Conservation (phyloP, 345 rosid genomes). For the Gossypium herbaceum region DNA sequence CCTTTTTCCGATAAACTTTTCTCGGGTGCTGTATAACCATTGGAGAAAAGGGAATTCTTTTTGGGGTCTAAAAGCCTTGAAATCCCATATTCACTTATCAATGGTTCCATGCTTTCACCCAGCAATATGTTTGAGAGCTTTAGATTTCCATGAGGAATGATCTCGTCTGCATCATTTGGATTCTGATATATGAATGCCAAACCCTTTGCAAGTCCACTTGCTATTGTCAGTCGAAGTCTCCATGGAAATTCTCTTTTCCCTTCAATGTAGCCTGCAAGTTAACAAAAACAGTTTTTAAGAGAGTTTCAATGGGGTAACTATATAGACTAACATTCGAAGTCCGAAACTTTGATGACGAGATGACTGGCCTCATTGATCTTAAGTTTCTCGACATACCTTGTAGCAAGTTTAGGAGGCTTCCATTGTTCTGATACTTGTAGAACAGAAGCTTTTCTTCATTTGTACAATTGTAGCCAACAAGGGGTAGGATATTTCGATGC, state of each 20-base stretch:
- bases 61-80: conserved; percentile 22
- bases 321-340: conserved; percentile 17
- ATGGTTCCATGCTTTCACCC: conserved; percentile 34
- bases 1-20: conserved; percentile 36
- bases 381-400: conserved; percentile 32
- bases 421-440: conserved; percentile 51
- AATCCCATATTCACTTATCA: conserved; percentile 48
- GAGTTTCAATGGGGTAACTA: background rate
- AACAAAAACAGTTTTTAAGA: background rate
- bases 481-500: conserved; percentile 57
- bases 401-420: conserved; percentile 42
- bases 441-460: conserved; percentile 55
- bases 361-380: background rate
- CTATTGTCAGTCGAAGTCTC: conserved; percentile 45
- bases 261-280: conserved; percentile 37
- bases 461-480: conserved; percentile 46
- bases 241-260: conserved; percentile 53
- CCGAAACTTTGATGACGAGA: conserved; percentile 3
- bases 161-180: conserved; percentile 10
- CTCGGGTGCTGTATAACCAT: conserved; percentile 46
- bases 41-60: conserved; percentile 14
- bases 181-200: conserved; percentile 45
- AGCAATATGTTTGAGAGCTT: conserved; percentile 56
- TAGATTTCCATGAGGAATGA: conserved; percentile 52
- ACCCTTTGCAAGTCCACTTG: conserved; percentile 48